Percentiles rank a stretch among this genome's conserved stretches.
Evolutionary conservation across 495 filamentous ascomycete genomes (phyloP).

Genomic region (Filosporella fistucella): DNA sequence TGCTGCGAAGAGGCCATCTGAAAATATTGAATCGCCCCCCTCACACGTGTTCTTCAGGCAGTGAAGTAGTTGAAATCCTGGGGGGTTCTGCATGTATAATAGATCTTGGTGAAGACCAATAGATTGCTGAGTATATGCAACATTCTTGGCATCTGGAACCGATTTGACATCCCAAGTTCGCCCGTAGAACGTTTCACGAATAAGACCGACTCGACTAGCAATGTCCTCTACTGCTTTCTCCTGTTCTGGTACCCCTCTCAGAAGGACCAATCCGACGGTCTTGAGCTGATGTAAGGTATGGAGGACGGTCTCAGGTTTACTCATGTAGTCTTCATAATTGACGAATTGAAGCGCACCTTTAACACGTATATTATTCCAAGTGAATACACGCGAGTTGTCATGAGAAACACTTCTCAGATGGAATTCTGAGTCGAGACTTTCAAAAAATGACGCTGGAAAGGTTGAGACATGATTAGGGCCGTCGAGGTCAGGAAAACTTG

Average conservation of each 20-base stretch:
- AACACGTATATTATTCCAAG: conserved; percentile 35
- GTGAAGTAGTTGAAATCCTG: conserved; percentile 80
- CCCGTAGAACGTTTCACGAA: conserved; percentile 86
- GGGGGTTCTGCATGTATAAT: conserved; percentile 76
- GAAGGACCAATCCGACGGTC: conserved; percentile 63
- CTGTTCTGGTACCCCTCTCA: conserved; percentile 62
- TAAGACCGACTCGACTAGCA: conserved; percentile 62
- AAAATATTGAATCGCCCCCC: conserved; percentile 80
- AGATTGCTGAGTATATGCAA: conserved; percentile 78
- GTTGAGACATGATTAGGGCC: conserved; percentile 44
- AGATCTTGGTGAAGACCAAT: conserved; percentile 91
- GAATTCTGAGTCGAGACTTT: background rate
- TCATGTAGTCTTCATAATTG: conserved; percentile 68
- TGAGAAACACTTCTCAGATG: no score
- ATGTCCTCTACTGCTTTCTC: conserved; percentile 59
- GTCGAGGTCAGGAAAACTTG: conserved; percentile 47
- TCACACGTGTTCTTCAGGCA: conserved; percentile 70
- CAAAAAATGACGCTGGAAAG: conserved; percentile 33
- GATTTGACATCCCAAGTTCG: conserved; percentile 81
- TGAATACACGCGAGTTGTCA: no score
- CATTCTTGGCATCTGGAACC: conserved; percentile 75
- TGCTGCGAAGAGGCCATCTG: conserved; percentile 62
- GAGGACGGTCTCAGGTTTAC: conserved; percentile 43
- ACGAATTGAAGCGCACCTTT: conserved; percentile 37
- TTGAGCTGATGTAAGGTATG: conserved; percentile 48